A percentile compares a stretch with the other conserved stretches of the same genome.
Evolutionary conservation across 225 moss, liverwort and hornwort genomes (phyloP).

Genomic region (Takakia lepidozioides): DNA sequence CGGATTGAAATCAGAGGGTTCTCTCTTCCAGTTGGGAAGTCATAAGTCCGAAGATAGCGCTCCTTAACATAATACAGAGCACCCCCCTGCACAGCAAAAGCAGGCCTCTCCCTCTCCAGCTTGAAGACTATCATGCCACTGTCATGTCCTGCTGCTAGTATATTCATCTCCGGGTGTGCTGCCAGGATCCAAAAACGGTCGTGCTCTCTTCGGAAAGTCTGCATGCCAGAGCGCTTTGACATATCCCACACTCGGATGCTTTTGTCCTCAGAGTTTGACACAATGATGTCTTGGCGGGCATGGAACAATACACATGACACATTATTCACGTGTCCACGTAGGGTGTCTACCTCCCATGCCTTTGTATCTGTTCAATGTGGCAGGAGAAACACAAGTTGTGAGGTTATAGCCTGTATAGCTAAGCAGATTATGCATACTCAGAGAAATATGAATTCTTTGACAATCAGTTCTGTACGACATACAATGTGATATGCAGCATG

Average conservation of each 20-base stretch:
- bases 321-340: conserved; percentile 93
- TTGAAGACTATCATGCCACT: conserved; percentile 99
- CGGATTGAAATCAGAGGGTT: conserved; percentile 92
- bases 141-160: conserved; percentile 96
- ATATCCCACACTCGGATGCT: conserved; percentile 98
- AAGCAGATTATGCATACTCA: too few species aligned
- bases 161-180: conserved; percentile 97
- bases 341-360: conserved; percentile 98
- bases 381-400: too few species aligned
- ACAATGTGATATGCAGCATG: too few species aligned
- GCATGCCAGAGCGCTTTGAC: conserved; percentile 94
- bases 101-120: conserved; percentile 97
- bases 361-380: conserved; percentile 90
- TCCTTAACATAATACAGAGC: conserved; percentile 95
- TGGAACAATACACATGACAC: conserved; percentile 97
- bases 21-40: conserved; percentile 72
- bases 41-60: conserved; percentile 88
- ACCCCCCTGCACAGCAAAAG: conserved; percentile 95
- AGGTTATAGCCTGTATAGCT: too few species aligned
- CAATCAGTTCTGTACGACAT: too few species aligned
- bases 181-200: conserved; percentile 97
- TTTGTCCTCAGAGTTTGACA: conserved; percentile 97
- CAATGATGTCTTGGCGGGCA: conserved; percentile 95
- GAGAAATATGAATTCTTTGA: too few species aligned
- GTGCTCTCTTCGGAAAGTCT: conserved; percentile 93